A percentile compares a stretch with the other conserved stretches of the same genome.
Conservation (phyloP, 768 basidiomycete genomes). For the Pisolithus sp. region DNA sequence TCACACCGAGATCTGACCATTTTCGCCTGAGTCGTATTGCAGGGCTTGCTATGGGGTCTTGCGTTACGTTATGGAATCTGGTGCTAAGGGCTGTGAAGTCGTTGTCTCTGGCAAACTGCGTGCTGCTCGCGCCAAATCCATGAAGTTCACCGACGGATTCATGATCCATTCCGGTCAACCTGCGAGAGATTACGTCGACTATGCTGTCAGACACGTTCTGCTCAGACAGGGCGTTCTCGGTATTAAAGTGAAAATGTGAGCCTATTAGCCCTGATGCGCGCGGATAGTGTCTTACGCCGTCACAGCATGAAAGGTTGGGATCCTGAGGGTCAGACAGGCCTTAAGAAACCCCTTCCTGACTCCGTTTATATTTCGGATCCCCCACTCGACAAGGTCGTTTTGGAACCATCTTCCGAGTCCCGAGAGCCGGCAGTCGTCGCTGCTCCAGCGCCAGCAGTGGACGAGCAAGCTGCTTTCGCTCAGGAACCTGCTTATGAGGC, state of each 20-base stretch:
- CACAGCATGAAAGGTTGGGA: slow-evolving; percentile 94
- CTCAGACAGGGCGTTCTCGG: slow-evolving; percentile 98
- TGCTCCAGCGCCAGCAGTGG: slow-evolving; percentile 44
- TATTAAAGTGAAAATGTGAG: slow-evolving; percentile 99
- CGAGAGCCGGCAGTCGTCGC: slow-evolving; percentile 56
- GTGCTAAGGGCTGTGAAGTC: slow-evolving; percentile 99
- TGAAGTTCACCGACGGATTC: slow-evolving; percentile 99
- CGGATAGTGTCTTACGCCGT: slow-evolving; percentile 7
- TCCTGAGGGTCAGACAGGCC: slow-evolving; percentile 84
- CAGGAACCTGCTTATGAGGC: slow-evolving; percentile 32
- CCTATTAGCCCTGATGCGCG: slow-evolving; percentile 1
- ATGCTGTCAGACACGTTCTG: slow-evolving; percentile 96
- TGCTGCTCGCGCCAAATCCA: slow-evolving; percentile 98
- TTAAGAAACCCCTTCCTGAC: slow-evolving; percentile 91
- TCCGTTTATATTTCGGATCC: slow-evolving; percentile 87
- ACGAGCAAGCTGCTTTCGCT: slow-evolving; percentile 38
- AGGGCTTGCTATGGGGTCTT: slow-evolving; percentile 99
- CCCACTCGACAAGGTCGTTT: slow-evolving; percentile 83
- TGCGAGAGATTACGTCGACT: slow-evolving; percentile 91
- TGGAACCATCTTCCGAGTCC: slow-evolving; percentile 87
- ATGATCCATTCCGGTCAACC: slow-evolving; percentile 99
- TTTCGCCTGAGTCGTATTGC: background rate
- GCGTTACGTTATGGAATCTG: slow-evolving; percentile 99
- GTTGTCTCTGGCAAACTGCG: slow-evolving; percentile 99
- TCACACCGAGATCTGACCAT: background rate